Evolutionary conservation across 306 rosid genomes (phyloP), one percentile per base, ranked within the genome.

Genomic region (Cucumis hystrix): DNA sequence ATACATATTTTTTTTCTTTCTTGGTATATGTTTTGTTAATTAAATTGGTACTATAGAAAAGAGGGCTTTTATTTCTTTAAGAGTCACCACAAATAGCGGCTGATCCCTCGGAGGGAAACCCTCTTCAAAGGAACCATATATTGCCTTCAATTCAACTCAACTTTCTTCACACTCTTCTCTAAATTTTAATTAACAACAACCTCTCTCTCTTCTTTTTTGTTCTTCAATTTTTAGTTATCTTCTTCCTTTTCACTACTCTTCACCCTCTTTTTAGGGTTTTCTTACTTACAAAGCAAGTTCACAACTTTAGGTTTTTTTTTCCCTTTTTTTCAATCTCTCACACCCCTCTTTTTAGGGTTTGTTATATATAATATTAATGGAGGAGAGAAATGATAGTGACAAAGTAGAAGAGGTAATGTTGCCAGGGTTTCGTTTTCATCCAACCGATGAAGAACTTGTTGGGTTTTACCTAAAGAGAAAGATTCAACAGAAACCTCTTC

Each of bases 401-500:
- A 91, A 91, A 78, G 60, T 84, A 59, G 99, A 91, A 54, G 99
- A 96, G 67, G 83, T 96, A 17, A 82, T 95, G 79, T 84, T 96
- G 10, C 99, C 99, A 7, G 99, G 99, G 76, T 96, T 96, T 83
- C 89, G 99, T 41, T 96, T 96, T 83, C 99, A 96, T 70, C 99
- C 99, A 56, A 96, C 99, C 6, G 99, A 96, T 64, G 99, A 96
- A 84, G 99, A 96, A 84, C 97, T 96, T 80, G 96, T 96, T 14
- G 98, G 99, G 61, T 96, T 96, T 80, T 96, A 96, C 69, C 89
- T 96, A 28, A 96, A 88, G 82, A 92, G 96, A 82, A 96, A 91
- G 90, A 83, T 96, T 83, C 93, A 90, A 78, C 98, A 96, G 56
- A 73, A 88, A 7, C 93, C 97, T 87, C 89, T 96, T 35, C 84